phyloP scores from a whole-genome alignment of 2,329 filamentous ascomycete genomes.

The Alternaria dauci region DNA sequence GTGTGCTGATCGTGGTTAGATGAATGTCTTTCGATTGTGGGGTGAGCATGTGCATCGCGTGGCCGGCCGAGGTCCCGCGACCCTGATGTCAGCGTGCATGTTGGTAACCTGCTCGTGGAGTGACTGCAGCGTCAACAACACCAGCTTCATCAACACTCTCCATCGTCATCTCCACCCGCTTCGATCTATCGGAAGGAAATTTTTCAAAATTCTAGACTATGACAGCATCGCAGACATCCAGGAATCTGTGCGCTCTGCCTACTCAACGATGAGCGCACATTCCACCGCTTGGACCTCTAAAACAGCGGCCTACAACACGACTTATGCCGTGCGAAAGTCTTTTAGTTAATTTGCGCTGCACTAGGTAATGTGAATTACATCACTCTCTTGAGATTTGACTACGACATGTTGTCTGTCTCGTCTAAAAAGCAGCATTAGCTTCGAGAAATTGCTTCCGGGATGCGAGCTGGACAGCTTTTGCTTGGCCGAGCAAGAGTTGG shows the following conservation, averaged over 20 bases:
- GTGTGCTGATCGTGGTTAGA: slow-evolving; percentile 20
- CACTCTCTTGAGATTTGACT: background rate
- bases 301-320: slow-evolving; percentile 1
- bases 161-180: slow-evolving; percentile 11
- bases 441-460: background rate
- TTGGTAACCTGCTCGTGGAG: slow-evolving; percentile 9
- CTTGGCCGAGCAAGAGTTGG: background rate
- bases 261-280: slow-evolving; percentile 1
- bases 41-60: slow-evolving; percentile 23
- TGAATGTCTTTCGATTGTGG: slow-evolving; percentile 29
- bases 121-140: slow-evolving; percentile 13
- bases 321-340: background rate
- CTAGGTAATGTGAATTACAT: background rate
- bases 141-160: background rate
- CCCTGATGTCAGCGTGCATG: slow-evolving; percentile 20
- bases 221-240: slow-evolving; percentile 11
- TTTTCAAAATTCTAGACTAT: background rate
- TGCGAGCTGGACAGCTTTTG: background rate
- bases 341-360: background rate
- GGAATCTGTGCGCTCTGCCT: slow-evolving; percentile 27
- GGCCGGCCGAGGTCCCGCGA: slow-evolving; percentile 17
- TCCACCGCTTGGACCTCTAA: slow-evolving; percentile 16
- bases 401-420: background rate
- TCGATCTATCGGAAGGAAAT: background rate
- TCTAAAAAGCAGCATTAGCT: background rate